Percentiles rank a stretch among this genome's conserved stretches.
phyloP scores from a whole-genome alignment of 2,329 filamentous ascomycete genomes.

The Samsoniella hepiali region DNA sequence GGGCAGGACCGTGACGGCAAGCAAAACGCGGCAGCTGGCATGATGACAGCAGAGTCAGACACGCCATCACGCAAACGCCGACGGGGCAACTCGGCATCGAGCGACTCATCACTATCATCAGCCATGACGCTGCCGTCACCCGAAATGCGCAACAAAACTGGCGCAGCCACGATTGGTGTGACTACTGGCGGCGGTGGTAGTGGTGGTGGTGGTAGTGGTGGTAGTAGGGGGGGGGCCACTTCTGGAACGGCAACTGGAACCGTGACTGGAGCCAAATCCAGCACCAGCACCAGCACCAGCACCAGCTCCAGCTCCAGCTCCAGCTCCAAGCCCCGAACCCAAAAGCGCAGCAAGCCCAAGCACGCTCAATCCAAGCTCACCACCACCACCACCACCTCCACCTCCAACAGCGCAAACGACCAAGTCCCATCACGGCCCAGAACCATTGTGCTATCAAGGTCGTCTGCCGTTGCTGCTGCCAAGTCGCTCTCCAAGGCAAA shows the following conservation, averaged over 20 bases:
- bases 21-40: slow-evolving; percentile 7
- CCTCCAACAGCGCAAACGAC: slow-evolving; percentile 6
- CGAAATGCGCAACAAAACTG: slow-evolving; percentile 23
- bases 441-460: slow-evolving; percentile 38
- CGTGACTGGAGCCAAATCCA: slow-evolving; percentile 13
- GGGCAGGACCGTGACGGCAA: slow-evolving; percentile 8
- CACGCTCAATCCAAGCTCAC: background rate
- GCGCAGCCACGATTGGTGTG: background rate
- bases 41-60: slow-evolving; percentile 22
- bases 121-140: slow-evolving; percentile 40
- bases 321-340: slow-evolving; percentile 1
- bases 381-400: background rate
- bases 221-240: slow-evolving; percentile 16
- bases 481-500: background rate
- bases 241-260: slow-evolving; percentile 16
- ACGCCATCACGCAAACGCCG: slow-evolving; percentile 37
- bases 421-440: slow-evolving; percentile 33
- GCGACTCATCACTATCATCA: slow-evolving; percentile 43
- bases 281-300: slow-evolving; percentile 15
- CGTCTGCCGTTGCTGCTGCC: slow-evolving; percentile 8
- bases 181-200: background rate
- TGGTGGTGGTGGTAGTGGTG: background rate
- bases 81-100: slow-evolving; percentile 38
- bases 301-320: background rate
- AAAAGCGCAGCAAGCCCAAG: slow-evolving; percentile 5